These are phyloP conservation scores for Trapa incisa DNA, from an alignment of 345 rosid species.

Conservation along the genomic window DNA sequence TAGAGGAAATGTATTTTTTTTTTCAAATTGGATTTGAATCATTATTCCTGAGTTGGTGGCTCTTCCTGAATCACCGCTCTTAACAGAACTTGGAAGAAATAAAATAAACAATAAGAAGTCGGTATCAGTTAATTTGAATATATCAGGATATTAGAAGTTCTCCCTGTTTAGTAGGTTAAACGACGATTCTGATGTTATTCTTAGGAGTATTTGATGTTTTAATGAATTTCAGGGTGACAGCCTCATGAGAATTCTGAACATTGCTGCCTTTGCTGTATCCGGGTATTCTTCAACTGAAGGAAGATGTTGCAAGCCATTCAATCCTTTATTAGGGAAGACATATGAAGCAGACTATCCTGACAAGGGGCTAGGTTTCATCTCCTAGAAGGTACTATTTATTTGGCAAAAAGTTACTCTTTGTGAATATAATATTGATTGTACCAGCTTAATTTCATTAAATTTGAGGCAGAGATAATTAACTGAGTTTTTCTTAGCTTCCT, in stretches of 20 bases:
- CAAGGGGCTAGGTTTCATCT: conserved; percentile 80
- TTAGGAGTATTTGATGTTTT: not conserved
- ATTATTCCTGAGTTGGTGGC: not conserved
- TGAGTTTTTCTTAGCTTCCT: not conserved
- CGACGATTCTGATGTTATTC: not conserved
- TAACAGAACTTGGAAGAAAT: not conserved
- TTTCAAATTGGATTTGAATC: no score
- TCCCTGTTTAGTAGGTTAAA: not conserved
- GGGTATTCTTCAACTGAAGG: conserved; percentile 99
- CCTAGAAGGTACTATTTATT: conserved; percentile 68
- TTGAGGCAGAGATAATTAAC: not conserved
- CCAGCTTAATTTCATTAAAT: not conserved
- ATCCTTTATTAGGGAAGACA: conserved; percentile 95
- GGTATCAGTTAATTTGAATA: not conserved
- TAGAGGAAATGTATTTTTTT: no score
- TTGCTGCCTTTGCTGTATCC: conserved; percentile 98
- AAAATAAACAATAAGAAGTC: not conserved
- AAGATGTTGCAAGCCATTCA: conserved; percentile 97
- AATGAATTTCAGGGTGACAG: conserved; percentile 56
- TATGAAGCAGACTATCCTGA: conserved; percentile 94
- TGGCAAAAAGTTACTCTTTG: not conserved
- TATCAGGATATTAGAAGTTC: not conserved
- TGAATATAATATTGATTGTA: not conserved
- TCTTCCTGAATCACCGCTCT: not conserved
- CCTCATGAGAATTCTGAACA: conserved; percentile 88